phyloP scores from a whole-genome alignment of 306 rosid species.

The Vigna unguiculata region DNA sequence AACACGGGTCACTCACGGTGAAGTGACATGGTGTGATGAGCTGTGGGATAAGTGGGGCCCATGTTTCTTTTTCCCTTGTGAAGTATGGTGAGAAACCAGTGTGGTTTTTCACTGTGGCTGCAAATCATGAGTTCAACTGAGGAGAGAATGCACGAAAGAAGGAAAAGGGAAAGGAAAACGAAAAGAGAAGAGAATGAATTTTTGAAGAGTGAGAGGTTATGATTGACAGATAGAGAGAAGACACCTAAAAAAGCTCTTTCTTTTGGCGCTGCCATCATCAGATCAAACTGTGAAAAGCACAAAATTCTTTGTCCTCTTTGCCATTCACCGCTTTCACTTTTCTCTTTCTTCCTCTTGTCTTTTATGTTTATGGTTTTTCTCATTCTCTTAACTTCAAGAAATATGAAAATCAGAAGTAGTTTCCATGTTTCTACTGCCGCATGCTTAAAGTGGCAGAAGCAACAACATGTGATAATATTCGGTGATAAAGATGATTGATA shows the following conservation, averaged over 20 bases:
- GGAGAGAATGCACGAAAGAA: conserved; percentile 13
- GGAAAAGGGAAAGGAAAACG: background rate
- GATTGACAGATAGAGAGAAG: conserved; percentile 24
- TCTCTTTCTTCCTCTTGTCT: background rate
- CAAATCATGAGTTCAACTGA: background rate
- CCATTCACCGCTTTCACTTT: conserved; percentile 10
- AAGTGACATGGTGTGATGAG: conserved; percentile 29
- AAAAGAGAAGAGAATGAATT: background rate
- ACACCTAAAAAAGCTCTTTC: conserved; percentile 26
- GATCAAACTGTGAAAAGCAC: conserved; percentile 36
- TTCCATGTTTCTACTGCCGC: background rate
- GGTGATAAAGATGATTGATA: background rate
- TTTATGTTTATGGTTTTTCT: background rate
- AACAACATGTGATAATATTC: background rate
- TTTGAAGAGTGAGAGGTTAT: conserved; percentile 11
- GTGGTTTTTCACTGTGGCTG: conserved; percentile 34
- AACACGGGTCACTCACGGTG: conserved; percentile 42
- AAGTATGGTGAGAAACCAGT: conserved; percentile 8
- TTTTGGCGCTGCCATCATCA: conserved; percentile 19
- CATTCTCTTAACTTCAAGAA: background rate
- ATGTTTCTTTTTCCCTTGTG: conserved; percentile 3
- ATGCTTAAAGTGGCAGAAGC: background rate
- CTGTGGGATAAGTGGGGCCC: conserved; percentile 35
- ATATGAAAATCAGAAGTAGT: background rate
- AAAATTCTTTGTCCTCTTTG: conserved; percentile 36